phyloP scores from a whole-genome alignment of 495 filamentous ascomycete species.

The Hypoxylon cercidicola region DNA sequence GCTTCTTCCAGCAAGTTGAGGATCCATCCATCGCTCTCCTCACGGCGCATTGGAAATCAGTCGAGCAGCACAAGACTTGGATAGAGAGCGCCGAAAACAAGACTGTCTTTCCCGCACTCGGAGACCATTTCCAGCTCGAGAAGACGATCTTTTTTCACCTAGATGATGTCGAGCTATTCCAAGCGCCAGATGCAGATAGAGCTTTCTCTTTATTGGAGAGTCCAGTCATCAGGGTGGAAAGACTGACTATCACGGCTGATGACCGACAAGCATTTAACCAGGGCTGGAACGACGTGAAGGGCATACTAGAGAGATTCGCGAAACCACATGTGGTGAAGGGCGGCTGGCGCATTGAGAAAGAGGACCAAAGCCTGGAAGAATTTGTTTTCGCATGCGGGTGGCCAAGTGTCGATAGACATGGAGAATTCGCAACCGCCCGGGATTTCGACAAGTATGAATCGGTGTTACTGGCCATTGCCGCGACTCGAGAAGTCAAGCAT shows the following conservation, averaged over 20 bases:
- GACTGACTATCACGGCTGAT: conserved; percentile 54
- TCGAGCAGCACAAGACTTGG: conserved; percentile 60
- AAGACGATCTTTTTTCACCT: conserved; percentile 56
- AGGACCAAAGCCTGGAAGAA: conserved; percentile 55
- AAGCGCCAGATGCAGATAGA: conserved; percentile 24
- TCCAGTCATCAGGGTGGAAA: conserved; percentile 55
- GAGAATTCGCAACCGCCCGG: conserved; percentile 51
- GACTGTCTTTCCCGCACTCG: conserved; percentile 32
- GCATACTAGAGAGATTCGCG: conserved; percentile 53
- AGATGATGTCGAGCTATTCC: conserved; percentile 54
- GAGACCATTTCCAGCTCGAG: conserved; percentile 39
- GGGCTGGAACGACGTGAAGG: conserved; percentile 52
- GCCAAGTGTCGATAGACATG: conserved; percentile 58
- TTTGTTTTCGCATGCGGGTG: conserved; percentile 64
- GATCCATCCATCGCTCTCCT: conserved; percentile 59
- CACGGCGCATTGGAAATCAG: conserved; percentile 62
- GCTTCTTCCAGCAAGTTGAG: conserved; percentile 58
- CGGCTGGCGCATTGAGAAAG: conserved; percentile 63
- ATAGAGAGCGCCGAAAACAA: conserved; percentile 52
- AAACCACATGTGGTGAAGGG: conserved; percentile 50
- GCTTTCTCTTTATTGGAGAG: conserved; percentile 49
- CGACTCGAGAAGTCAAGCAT: conserved; percentile 57
- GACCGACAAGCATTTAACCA: conserved; percentile 57
- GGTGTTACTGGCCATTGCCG: conserved; percentile 45
- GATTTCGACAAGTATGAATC: conserved; percentile 52